Evolutionary conservation across 805 yeast genomes (phyloP), one percentile per base, ranked within the genome.

Genomic region (Lipomyces spencermartinsiae): DNA sequence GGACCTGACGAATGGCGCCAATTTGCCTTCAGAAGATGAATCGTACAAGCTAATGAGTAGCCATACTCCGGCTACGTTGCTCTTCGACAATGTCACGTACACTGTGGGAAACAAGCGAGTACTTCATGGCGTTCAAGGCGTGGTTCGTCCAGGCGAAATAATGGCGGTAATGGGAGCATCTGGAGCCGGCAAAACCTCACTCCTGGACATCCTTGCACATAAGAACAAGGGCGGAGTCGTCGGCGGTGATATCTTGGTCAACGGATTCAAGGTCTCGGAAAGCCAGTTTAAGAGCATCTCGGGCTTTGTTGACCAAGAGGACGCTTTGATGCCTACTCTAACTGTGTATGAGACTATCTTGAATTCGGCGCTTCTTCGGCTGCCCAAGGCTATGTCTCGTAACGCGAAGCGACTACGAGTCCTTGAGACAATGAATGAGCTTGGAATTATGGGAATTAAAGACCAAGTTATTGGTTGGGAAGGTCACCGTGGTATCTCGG

Each of bases 111-210:
- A 81, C 31, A 76, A 76, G 62, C 79, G 78, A 19, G 87, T 95
- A 3, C 82, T 95, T 67, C 82, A 84, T 12, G 82, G 84, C 35
- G 83, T 92, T 0, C 87, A 86, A 73, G 99, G 99, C 9, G 73
- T 87, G 14, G 97, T 89, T 2, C 86, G 86, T 62, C 97, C 98
- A 1, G 90, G 97, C 51, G 93, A 93, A 76, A 90, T 97, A 69
- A 78, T 93, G 76, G 98, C 99, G 0, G 92, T 95, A 55, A 92
- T 95, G 97, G 99, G 99, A 57, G 98, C 98, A 0, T 93, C 98
- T 0, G 99, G 99, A 61, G 98, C 99, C 14, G 99, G 99, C 62
- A 95, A 95, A 77, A 94, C 99, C 0, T 94, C 99, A 0, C 80
- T 95, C 56, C 81, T 95, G 62, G 99, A 95, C 76, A 93, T 95